Base-by-base conservation (phyloP, 2,329 filamentous ascomycete species). In the Sporothrix mexicana region DNA sequence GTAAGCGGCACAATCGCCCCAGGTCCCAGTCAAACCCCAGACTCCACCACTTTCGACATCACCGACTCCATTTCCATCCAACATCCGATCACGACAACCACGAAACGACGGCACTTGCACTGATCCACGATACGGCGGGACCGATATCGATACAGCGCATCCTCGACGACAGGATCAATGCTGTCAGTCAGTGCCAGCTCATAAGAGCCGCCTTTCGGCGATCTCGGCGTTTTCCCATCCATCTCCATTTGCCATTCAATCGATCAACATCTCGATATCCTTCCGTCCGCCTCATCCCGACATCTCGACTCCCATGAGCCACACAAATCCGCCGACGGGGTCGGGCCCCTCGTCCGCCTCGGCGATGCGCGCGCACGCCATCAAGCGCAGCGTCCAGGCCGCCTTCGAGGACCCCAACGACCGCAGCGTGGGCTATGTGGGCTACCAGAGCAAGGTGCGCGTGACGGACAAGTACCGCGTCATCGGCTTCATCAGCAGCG, bases 401-500 rank as follows among this genome's bases (percentile, higher is more conserved):
- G 85, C 86, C 51, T 90, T 90, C 82, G 87, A 90, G 81, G 88
- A 90, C 80, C 83, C 85, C 47, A 81, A 82, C 71, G 87, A 89
- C 77, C 84, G 86, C 73, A 84, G 84, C 71, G 79, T 78, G 68
- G 82, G 83, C 59, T 80, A 81, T 51, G 79, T 86, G 13, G 83
- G 83, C 15, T 92, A 92, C 79, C 88, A 90, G 79, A 89, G 89
- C 80, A 97, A 97, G 82, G 93, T 96, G 75, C 91, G 93, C 75
- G 94, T 98, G 73, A 92, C 92, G 74, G 95, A 98, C 82, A 92
- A 93, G 77, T 99, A 98, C 83, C 94, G 96, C 78, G 96, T 99
- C 78, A 92, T 99, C 72, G 96, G 96, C 59, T 99, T 99, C 85
- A 99, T 99, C 78, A 97, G 94, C 80, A 97, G 94, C 77, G 96